Percentiles rank a stretch among this genome's conserved stretches.
Conservation (phyloP, 306 rosid species). For the Pyrus pyrifolia region DNA sequence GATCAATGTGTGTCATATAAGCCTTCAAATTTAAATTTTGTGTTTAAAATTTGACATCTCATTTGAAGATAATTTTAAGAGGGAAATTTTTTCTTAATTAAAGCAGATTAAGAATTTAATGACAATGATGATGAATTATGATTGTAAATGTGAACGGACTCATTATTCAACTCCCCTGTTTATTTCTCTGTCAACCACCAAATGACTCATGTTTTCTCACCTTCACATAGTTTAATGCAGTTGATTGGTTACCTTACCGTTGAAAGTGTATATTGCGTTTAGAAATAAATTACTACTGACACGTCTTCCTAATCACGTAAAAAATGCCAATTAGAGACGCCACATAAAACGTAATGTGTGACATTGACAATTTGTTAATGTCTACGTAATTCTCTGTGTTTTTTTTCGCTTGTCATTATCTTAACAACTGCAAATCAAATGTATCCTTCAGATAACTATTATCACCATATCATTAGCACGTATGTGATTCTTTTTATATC, state of each 20-base stretch:
- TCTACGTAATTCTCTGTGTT: not conserved
- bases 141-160: not conserved
- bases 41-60: too few species aligned
- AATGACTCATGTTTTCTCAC: not conserved
- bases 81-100: not conserved
- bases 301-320: not conserved
- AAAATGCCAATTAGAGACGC: not conserved
- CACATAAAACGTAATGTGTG: not conserved
- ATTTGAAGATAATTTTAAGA: not conserved
- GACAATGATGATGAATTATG: not conserved
- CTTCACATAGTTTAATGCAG: not conserved
- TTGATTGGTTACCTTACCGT: not conserved
- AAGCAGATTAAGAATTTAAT: not conserved
- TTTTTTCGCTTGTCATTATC: not conserved
- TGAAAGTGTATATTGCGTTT: not conserved
- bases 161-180: not conserved
- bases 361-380: not conserved
- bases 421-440: too few species aligned
- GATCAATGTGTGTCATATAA: too few species aligned
- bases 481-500: too few species aligned
- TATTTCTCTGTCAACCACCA: not conserved
- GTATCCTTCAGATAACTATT: too few species aligned
- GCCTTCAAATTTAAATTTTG: too few species aligned
- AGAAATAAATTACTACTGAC: not conserved
- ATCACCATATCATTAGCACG: too few species aligned